phyloP scores from a whole-genome alignment of 371 early-diverging fungal species.

The Rhizopus microsporus region DNA sequence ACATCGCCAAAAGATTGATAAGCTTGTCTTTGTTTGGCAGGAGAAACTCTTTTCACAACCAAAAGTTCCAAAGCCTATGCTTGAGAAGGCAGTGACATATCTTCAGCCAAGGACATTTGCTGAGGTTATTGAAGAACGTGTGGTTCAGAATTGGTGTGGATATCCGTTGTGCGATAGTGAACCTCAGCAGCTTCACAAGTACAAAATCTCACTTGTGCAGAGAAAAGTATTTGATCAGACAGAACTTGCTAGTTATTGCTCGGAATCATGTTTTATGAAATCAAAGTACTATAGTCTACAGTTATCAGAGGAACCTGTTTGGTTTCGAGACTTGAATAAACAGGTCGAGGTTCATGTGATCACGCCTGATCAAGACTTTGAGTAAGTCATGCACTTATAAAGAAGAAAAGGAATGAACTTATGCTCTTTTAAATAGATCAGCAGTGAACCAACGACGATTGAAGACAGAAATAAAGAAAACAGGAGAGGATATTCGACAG shows the following conservation, averaged over 20 bases:
- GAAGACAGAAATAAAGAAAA: slow-evolving; percentile 6
- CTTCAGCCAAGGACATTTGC: slow-evolving; percentile 56
- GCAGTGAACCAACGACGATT: slow-evolving; percentile 30
- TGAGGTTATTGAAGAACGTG: slow-evolving; percentile 68
- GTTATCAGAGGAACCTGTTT: slow-evolving; percentile 67
- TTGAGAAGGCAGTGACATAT: slow-evolving; percentile 38
- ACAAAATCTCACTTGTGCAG: slow-evolving; percentile 58
- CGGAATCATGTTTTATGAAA: slow-evolving; percentile 60
- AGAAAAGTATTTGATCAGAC: slow-evolving; percentile 71
- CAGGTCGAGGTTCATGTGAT: slow-evolving; percentile 30
- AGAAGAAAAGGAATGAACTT: slow-evolving; percentile 8
- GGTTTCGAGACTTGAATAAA: slow-evolving; percentile 38
- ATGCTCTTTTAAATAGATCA: slow-evolving; percentile 18
- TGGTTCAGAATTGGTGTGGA: slow-evolving; percentile 65
- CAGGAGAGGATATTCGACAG: slow-evolving; percentile 26
- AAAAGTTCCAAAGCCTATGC: slow-evolving; percentile 11
- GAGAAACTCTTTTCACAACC: slow-evolving; percentile 51
- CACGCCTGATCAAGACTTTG: slow-evolving; percentile 28
- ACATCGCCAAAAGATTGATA: slow-evolving; percentile 49
- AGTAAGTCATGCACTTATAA: slow-evolving; percentile 26
- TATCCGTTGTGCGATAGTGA: slow-evolving; percentile 63
- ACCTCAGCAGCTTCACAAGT: slow-evolving; percentile 39
- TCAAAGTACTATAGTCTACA: slow-evolving; percentile 63
- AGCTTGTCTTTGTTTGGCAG: slow-evolving; percentile 59
- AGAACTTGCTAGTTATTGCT: slow-evolving; percentile 62